Evolutionary conservation across 805 yeast genomes (phyloP).

Genomic region (Geotrichum ghanense): DNA sequence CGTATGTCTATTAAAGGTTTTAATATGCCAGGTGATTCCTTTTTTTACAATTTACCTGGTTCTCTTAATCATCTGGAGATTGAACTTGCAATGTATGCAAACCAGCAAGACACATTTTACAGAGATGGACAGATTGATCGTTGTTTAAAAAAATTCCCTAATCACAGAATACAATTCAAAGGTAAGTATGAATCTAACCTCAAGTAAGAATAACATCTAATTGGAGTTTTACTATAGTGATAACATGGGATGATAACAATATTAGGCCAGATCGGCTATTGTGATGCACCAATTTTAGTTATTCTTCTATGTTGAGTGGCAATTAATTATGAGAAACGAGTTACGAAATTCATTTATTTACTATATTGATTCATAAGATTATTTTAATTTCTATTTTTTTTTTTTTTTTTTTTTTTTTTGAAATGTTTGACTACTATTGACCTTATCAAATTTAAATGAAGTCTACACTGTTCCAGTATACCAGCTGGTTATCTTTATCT

Average conservation of each 20-base stretch:
- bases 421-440: neutral
- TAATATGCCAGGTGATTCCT: slow-evolving; percentile 8
- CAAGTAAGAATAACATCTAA: too few relatives aligned
- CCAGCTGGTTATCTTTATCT: too few relatives aligned
- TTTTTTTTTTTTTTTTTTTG: neutral
- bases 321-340: slow-evolving; percentile 4
- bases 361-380: too few relatives aligned
- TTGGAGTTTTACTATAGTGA: too few relatives aligned
- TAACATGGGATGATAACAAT: neutral
- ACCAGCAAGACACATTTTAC: neutral
- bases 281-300: too few relatives aligned
- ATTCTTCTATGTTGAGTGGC: too few relatives aligned
- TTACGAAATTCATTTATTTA: neutral
- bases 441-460: too few relatives aligned
- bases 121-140: neutral
- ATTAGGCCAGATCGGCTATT: neutral
- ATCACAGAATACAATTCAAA: neutral
- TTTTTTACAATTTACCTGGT: slow-evolving; percentile 6
- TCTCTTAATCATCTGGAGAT: slow-evolving; percentile 6
- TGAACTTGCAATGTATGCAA: slow-evolving; percentile 7
- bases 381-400: neutral
- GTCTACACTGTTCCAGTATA: too few relatives aligned
- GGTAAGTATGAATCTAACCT: neutral
- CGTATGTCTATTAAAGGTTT: slow-evolving; percentile 9
- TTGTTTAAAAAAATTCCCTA: neutral